Percentiles rank a stretch among this genome's conserved stretches.
Conservation (phyloP, 2,329 filamentous ascomycete species). For the Talaromyces sp. region DNA sequence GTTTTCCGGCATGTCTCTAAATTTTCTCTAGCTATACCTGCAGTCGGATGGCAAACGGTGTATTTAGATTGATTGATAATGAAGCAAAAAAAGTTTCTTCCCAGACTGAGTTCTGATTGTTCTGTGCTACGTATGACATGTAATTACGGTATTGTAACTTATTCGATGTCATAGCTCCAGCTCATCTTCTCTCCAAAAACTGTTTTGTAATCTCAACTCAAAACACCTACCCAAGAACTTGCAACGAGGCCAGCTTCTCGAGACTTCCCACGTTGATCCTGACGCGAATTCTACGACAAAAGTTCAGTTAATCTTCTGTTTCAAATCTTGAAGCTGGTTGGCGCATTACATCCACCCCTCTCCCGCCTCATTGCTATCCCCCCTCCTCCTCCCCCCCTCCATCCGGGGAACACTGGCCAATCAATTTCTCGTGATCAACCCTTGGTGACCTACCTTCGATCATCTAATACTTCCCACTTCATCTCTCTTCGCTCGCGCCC, state of each 20-base stretch:
- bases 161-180: conserved; percentile 4
- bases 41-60: not conserved
- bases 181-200: not conserved
- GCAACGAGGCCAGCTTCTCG: not conserved
- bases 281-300: not conserved
- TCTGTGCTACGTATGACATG: not conserved
- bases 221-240: not conserved
- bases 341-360: conserved; percentile 1
- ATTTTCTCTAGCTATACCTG: not conserved
- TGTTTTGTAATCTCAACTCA: not conserved
- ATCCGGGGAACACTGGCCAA: conserved; percentile 9
- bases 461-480: not conserved
- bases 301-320: not conserved
- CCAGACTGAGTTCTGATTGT: not conserved
- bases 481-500: not conserved
- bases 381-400: not conserved
- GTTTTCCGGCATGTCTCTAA: not conserved
- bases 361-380: conserved; percentile 2
- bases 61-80: not conserved
- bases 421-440: not conserved
- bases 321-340: conserved; percentile 1
- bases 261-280: not conserved
- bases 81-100: not conserved
- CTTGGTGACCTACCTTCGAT: not conserved
- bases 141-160: conserved; percentile 5